phyloP scores from a whole-genome alignment of 2,329 filamentous ascomycete genomes.

The Penicillium janthinellum region DNA sequence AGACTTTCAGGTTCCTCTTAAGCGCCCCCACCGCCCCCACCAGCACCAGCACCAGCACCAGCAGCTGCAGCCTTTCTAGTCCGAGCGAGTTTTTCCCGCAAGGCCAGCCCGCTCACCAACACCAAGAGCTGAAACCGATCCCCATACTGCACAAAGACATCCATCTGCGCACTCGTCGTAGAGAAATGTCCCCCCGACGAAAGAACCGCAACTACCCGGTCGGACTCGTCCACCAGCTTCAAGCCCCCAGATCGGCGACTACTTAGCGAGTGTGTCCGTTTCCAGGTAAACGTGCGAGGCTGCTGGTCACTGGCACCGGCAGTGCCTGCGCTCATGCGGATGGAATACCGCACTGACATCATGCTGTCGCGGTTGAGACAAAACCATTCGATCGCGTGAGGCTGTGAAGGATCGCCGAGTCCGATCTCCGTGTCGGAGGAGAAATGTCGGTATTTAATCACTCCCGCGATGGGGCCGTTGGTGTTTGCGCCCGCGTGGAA shows the following conservation, averaged over 20 bases:
- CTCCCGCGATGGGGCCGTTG: slow-evolving; percentile 30
- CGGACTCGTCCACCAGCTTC: slow-evolving; percentile 38
- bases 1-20: not conserved
- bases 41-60: slow-evolving; percentile 2
- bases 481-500: slow-evolving; percentile 33
- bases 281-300: slow-evolving; percentile 36
- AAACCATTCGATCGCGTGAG: slow-evolving; percentile 33
- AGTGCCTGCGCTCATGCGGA: slow-evolving; percentile 26
- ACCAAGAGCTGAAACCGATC: slow-evolving; percentile 34
- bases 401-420: slow-evolving; percentile 31
- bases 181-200: slow-evolving; percentile 28
- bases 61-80: slow-evolving; percentile 16
- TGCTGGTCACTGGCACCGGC: not conserved
- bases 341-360: slow-evolving; percentile 30
- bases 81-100: slow-evolving; percentile 30
- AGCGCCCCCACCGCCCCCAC: slow-evolving; percentile 5
- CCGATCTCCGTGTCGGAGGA: slow-evolving; percentile 37
- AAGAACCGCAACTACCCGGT: slow-evolving; percentile 35
- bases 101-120: slow-evolving; percentile 29
- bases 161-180: slow-evolving; percentile 36
- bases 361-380: slow-evolving; percentile 31
- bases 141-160: slow-evolving; percentile 31
- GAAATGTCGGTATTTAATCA: slow-evolving; percentile 38
- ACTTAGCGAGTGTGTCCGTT: slow-evolving; percentile 34
- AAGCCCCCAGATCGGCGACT: slow-evolving; percentile 29